Conservation (phyloP, 331 rosid species). For the Dryas integrifolia region DNA sequence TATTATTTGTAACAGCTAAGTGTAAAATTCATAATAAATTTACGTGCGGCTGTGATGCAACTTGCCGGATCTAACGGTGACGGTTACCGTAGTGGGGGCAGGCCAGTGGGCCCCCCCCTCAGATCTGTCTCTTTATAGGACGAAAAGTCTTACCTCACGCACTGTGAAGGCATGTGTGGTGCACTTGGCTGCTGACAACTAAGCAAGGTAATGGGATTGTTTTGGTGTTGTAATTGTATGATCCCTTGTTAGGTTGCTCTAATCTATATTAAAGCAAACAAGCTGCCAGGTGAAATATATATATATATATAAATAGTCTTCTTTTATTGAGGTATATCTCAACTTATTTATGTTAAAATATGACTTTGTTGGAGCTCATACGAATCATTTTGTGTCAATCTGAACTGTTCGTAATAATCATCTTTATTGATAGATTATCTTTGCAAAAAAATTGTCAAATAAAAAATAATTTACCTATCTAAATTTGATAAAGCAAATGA, state of each 20-base stretch:
- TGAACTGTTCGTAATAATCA: too few relatives aligned
- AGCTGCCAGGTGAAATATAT: too few relatives aligned
- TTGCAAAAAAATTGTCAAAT: too few relatives aligned
- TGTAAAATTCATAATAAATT: conserved; percentile 25
- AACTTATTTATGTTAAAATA: too few relatives aligned
- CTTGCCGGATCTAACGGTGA: conserved; percentile 66
- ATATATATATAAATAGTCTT: too few relatives aligned
- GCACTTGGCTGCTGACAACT: not conserved
- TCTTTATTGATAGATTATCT: too few relatives aligned
- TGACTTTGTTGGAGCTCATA: too few relatives aligned
- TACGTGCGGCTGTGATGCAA: conserved; percentile 61
- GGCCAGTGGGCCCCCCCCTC: conserved; percentile 39
- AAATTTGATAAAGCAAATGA: too few relatives aligned
- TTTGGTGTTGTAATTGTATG: too few relatives aligned
- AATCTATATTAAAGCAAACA: not conserved
- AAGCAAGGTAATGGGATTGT: not conserved
- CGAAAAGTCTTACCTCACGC: conserved; percentile 37
- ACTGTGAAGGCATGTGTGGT: conserved; percentile 19
- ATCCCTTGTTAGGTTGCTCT: not conserved
- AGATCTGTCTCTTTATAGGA: conserved; percentile 54
- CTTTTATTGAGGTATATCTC: too few relatives aligned
- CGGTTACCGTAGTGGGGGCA: conserved; percentile 59
- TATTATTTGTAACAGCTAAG: conserved; percentile 23
- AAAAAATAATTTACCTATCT: too few relatives aligned
- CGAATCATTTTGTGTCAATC: too few relatives aligned